A percentile compares a stretch with the other conserved stretches of the same genome.
phyloP scores from a whole-genome alignment of 148 eudicot species.

The Fagopyrum tataricum region DNA sequence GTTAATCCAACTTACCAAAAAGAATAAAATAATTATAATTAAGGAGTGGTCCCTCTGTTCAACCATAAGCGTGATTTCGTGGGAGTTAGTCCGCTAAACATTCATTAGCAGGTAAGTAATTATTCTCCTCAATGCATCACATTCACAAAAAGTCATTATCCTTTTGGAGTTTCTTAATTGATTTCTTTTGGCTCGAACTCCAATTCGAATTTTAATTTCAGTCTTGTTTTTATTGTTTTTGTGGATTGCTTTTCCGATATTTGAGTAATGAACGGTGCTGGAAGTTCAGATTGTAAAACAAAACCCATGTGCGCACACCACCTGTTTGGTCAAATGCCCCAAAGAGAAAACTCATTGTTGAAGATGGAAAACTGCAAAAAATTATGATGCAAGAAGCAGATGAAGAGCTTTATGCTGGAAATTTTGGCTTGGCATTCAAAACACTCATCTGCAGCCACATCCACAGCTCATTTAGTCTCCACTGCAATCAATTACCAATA shows the following conservation, averaged over 20 bases:
- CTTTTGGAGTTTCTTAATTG: slow-evolving; percentile 12
- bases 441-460: slow-evolving; percentile 7
- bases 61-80: background rate
- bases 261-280: slow-evolving; percentile 10
- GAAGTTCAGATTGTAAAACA: background rate
- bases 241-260: background rate
- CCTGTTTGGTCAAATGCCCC: slow-evolving; percentile 43
- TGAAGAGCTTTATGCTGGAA: slow-evolving; percentile 15
- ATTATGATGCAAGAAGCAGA: slow-evolving; percentile 13
- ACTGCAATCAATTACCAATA: background rate
- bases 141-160: slow-evolving; percentile 5
- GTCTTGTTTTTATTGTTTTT: background rate
- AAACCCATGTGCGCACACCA: slow-evolving; percentile 50
- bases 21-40: background rate
- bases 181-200: background rate
- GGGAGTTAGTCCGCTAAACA: background rate
- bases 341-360: slow-evolving; percentile 7
- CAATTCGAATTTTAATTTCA: background rate
- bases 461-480: slow-evolving; percentile 20
- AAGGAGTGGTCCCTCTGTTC: background rate
- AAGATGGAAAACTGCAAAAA: background rate
- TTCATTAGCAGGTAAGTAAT: background rate
- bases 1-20: slow-evolving; percentile 13
- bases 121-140: slow-evolving; percentile 4
- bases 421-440: background rate